phyloP scores from a whole-genome alignment of 73 alveolate species.

The Blepharisma stoltei region DNA sequence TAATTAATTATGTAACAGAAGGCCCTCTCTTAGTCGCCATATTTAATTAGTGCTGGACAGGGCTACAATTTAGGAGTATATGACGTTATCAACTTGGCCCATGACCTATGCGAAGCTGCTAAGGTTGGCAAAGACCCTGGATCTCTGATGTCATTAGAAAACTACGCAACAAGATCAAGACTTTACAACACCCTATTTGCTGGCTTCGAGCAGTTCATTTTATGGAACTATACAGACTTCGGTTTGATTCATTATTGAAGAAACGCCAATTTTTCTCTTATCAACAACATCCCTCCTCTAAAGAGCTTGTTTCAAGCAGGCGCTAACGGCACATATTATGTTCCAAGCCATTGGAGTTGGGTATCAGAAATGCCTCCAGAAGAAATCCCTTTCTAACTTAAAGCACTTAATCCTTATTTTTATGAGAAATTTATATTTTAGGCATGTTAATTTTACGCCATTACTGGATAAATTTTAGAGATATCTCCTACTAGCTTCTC shows the following conservation, averaged over 20 bases:
- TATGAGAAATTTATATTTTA: too few species aligned
- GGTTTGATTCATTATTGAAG: background rate
- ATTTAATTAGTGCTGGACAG: too few species aligned
- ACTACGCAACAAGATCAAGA: background rate
- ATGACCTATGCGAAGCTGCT: background rate
- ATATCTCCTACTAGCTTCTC: conserved; percentile 13
- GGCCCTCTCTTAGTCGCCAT: too few species aligned
- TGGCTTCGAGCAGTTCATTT: background rate
- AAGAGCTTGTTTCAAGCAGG: background rate
- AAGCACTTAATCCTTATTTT: too few species aligned
- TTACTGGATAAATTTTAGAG: too few species aligned
- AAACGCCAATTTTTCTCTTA: background rate
- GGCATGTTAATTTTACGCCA: too few species aligned
- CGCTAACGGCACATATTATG: background rate
- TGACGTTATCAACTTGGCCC: background rate
- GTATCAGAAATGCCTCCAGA: too few species aligned
- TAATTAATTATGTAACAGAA: too few species aligned
- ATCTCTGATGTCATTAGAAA: background rate
- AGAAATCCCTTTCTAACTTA: too few species aligned
- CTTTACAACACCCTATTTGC: background rate
- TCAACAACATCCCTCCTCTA: background rate
- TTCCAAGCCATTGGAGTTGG: conserved; percentile 28
- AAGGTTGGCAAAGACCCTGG: conserved; percentile 3
- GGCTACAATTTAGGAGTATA: background rate
- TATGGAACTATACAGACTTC: background rate